Evolutionary conservation across 192 early-diverging fungal species (phyloP), one percentile per base, ranked within the genome.

Genomic region (Backusella morwellensis): DNA sequence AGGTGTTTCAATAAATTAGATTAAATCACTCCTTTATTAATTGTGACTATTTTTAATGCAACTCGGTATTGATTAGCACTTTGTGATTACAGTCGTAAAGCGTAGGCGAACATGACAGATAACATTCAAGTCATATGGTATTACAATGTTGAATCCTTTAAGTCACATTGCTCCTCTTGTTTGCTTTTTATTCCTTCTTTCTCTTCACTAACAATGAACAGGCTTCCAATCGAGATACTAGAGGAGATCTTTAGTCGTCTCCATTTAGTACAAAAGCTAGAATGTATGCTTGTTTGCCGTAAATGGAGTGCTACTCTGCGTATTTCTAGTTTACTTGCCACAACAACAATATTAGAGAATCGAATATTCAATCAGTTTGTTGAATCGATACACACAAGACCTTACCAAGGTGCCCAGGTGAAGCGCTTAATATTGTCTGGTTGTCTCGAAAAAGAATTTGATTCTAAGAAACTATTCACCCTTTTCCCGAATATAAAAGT

Each of bases 201-300:
- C 26, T 63, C 29, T 63, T 26, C 21, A 12, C 29, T 29, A 63
- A 63, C 21, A 63, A 63, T 63, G 56, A 23, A 63, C 23, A 63
- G 23, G 15, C 23, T 63, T 29, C 23, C 56, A 12, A 63, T 11
- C 21, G 56, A 63, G 56, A 29, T 63, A 29, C 4, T 63, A 63
- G 56, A 29, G 26, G 26, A 23, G 26, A 12, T 63, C 23, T 63
- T 63, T 63, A 63, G 11, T 29, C 56, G 11, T 12, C 56, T 63
- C 29, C 56, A 63, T 63, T 63, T 63, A 63, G 23, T 63, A 26
- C 56, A 63, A 26, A 63, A 63, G 8, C 56, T 63, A 26, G 23
- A 63, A 63, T 63, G 56, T 14, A 63, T 63, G 56, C 12, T 63
- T 63, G 56, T 63, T 63, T 63, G 56, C 23, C 56, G 56, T 26